Conservation (phyloP, 2,329 filamentous ascomycete species). For the Exophiala aquamarina region DNA sequence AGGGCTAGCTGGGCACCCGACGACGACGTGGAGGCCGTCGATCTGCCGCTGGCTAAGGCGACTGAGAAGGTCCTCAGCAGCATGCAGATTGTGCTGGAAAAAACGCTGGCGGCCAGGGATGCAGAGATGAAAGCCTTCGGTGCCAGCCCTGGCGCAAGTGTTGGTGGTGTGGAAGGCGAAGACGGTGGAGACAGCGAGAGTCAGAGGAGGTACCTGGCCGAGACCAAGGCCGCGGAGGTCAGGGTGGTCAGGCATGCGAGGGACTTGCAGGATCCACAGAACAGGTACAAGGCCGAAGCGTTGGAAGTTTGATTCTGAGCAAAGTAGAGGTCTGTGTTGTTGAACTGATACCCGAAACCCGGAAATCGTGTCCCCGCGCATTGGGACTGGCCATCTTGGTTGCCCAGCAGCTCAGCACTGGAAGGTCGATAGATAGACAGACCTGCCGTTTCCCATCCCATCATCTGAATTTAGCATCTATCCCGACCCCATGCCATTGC, state of each 20-base stretch:
- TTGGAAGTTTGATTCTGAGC: no score
- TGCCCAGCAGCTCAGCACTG: no score
- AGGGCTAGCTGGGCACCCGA: slow-evolving; percentile 71
- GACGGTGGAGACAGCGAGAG: slow-evolving; percentile 36
- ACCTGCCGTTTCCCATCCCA: no score
- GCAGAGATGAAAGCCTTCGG: slow-evolving; percentile 54
- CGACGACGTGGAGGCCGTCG: slow-evolving; percentile 66
- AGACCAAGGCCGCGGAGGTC: slow-evolving; percentile 85
- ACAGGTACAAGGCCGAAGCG: slow-evolving; percentile 60
- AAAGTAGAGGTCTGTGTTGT: no score
- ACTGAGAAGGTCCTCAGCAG: slow-evolving; percentile 84
- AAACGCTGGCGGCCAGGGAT: slow-evolving; percentile 66
- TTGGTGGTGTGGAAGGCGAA: slow-evolving; percentile 25
- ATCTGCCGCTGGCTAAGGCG: slow-evolving; percentile 80
- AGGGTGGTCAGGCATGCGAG: slow-evolving; percentile 74
- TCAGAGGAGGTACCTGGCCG: slow-evolving; percentile 65
- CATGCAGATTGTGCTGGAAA: slow-evolving; percentile 81
- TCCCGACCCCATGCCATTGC: no score
- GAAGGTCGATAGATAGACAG: no score
- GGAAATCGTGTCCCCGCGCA: no score
- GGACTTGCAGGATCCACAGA: slow-evolving; percentile 65
- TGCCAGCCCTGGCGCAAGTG: slow-evolving; percentile 15
- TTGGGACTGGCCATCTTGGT: no score
- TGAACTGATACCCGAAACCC: no score
- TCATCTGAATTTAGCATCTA: no score